Evolutionary conservation across 441 rosid species (phyloP).

Genomic region (Populus trichocarpa): DNA sequence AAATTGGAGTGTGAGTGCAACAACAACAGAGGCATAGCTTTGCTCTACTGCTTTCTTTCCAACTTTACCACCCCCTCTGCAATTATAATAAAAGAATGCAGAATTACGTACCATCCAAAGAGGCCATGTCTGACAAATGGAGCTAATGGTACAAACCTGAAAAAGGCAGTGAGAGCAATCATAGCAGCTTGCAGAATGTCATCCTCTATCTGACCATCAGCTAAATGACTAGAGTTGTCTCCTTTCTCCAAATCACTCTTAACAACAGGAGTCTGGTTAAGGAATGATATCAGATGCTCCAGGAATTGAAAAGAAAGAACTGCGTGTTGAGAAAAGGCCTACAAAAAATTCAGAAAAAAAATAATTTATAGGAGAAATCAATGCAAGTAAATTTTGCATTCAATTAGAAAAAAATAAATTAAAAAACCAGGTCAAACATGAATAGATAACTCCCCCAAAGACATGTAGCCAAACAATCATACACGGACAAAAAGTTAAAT

Average conservation of each 20-base stretch:
- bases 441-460: neutral
- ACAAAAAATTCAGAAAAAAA: constrained; percentile 15
- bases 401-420: neutral
- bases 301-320: constrained; percentile 75
- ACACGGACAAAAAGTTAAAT: neutral
- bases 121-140: constrained; percentile 17
- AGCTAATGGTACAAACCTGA: constrained; percentile 55
- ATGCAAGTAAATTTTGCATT: neutral
- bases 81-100: constrained; percentile 29
- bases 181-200: constrained; percentile 87
- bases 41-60: constrained; percentile 95
- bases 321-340: constrained; percentile 91
- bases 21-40: constrained; percentile 87
- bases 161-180: constrained; percentile 90
- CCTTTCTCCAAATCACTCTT: constrained; percentile 66
- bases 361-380: neutral
- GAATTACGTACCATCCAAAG: constrained; percentile 15
- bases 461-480: neutral
- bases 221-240: constrained; percentile 40
- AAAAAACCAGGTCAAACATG: neutral
- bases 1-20: constrained; percentile 84
- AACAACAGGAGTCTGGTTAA: constrained; percentile 50
- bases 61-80: constrained; percentile 97
- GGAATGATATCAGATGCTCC: constrained; percentile 77
- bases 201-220: constrained; percentile 55